Percentiles rank a stretch among this genome's conserved stretches.
Evolutionary conservation across 1,139 yeast species (phyloP).

Genomic region (Kurtzmaniella quercitrusa): DNA sequence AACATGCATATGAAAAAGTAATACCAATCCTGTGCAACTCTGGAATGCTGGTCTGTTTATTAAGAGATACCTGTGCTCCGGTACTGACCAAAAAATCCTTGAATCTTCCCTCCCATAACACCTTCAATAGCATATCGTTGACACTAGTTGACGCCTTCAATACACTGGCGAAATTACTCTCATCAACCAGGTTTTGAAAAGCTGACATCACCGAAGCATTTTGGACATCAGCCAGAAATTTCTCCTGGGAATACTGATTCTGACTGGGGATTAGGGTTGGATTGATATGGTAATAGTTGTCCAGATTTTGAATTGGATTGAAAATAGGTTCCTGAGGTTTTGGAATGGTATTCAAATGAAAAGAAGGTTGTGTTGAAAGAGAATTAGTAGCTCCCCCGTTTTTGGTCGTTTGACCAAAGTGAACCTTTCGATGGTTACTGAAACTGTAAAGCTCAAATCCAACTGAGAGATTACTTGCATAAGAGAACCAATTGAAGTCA

Average conservation of each 20-base stretch:
- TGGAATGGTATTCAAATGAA: neutral
- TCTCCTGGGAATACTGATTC: slow-evolving; percentile 4
- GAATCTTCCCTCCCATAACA: slow-evolving; percentile 86
- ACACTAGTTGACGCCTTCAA: slow-evolving; percentile 72
- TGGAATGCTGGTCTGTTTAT: slow-evolving; percentile 27
- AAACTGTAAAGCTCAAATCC: slow-evolving; percentile 81
- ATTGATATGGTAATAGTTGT: slow-evolving; percentile 23
- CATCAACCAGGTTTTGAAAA: slow-evolving; percentile 49
- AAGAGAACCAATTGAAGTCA: slow-evolving; percentile 88
- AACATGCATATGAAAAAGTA: slow-evolving; percentile 37
- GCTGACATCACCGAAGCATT: slow-evolving; percentile 47
- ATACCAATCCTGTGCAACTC: slow-evolving; percentile 38
- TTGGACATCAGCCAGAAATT: slow-evolving; percentile 2
- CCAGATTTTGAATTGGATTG: slow-evolving; percentile 21
- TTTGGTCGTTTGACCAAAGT: neutral
- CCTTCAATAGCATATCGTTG: slow-evolving; percentile 53
- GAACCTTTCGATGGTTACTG: slow-evolving; percentile 14
- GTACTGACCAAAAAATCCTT: slow-evolving; percentile 77
- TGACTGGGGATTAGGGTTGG: slow-evolving; percentile 19
- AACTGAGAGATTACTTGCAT: slow-evolving; percentile 78
- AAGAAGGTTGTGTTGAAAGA: neutral
- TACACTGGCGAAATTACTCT: slow-evolving; percentile 63
- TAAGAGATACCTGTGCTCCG: slow-evolving; percentile 53
- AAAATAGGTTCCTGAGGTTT: neutral
- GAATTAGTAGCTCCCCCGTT: neutral